Conservation (phyloP, 371 early-diverging fungal genomes). For the Rhizopus delemar region DNA sequence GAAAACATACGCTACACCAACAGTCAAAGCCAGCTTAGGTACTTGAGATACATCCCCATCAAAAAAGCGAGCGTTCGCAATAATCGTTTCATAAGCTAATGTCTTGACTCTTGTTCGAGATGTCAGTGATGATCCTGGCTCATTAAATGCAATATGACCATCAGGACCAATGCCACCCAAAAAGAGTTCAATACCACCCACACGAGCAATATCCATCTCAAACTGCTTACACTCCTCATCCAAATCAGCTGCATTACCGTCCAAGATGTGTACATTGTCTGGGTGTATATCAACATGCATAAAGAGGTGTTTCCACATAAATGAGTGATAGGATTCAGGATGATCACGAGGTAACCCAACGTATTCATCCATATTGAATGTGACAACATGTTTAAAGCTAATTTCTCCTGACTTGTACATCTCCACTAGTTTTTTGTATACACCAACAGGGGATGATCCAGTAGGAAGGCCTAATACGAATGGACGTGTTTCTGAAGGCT, state of each 20-base stretch:
- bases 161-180: conserved; percentile 74
- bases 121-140: conserved; percentile 83
- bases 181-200: conserved; percentile 58
- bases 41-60: conserved; percentile 82
- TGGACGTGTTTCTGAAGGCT: conserved; percentile 71
- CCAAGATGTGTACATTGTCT: conserved; percentile 78
- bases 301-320: conserved; percentile 86
- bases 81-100: conserved; percentile 85
- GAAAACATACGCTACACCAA: conserved; percentile 72
- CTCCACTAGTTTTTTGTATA: conserved; percentile 61
- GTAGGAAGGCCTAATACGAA: conserved; percentile 86
- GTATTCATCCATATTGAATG: conserved; percentile 68
- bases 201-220: conserved; percentile 73
- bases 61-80: conserved; percentile 87
- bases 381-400: conserved; percentile 62
- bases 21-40: conserved; percentile 84
- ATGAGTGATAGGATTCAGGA: conserved; percentile 83
- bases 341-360: conserved; percentile 69
- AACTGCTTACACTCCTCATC: conserved; percentile 77
- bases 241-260: conserved; percentile 79
- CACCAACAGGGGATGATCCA: conserved; percentile 75
- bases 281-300: conserved; percentile 80
- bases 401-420: conserved; percentile 57
- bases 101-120: conserved; percentile 87
- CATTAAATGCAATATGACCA: conserved; percentile 89